Conservation (phyloP, 192 early-diverging fungal species). For the Coemansia reversa region DNA sequence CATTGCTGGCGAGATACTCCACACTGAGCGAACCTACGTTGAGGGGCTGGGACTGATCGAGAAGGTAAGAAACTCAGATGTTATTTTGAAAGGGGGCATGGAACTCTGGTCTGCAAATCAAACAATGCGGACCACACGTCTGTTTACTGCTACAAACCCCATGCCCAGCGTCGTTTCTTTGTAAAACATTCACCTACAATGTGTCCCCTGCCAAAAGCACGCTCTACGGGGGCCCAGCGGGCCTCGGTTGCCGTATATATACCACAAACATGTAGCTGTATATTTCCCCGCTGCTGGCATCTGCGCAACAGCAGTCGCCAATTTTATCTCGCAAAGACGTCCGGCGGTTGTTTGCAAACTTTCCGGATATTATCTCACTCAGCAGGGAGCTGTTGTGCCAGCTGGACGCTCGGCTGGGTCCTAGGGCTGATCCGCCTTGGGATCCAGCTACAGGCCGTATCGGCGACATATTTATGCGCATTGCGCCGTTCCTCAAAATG, state of each 20-base stretch:
- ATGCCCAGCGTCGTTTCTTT: constrained; percentile 1
- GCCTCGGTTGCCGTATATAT: too few species aligned
- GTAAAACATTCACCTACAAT: background rate
- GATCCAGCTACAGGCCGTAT: constrained; percentile 35
- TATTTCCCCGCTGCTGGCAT: constrained; percentile 44
- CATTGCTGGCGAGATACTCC: constrained; percentile 76
- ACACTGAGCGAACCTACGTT: constrained; percentile 86
- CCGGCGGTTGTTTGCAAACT: constrained; percentile 66
- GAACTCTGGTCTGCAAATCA: background rate
- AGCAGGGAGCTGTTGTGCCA: constrained; percentile 60
- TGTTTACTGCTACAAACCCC: background rate
- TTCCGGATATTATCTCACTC: constrained; percentile 61
- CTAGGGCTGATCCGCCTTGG: constrained; percentile 38
- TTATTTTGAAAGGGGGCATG: background rate
- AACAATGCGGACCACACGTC: background rate
- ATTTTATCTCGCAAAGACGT: constrained; percentile 59
- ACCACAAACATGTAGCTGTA: constrained; percentile 33
- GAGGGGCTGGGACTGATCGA: constrained; percentile 62
- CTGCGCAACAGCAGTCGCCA: constrained; percentile 37
- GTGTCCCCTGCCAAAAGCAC: too few species aligned
- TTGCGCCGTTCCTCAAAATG: constrained; percentile 57
- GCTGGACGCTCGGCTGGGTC: constrained; percentile 59
- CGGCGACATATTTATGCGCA: constrained; percentile 52
- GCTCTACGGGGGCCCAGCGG: too few species aligned
- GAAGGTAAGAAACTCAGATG: constrained; percentile 27